Percentiles rank a stretch among this genome's conserved stretches.
Conservation (phyloP, 2,329 filamentous ascomycete species). For the Parafenestella ontariensis region DNA sequence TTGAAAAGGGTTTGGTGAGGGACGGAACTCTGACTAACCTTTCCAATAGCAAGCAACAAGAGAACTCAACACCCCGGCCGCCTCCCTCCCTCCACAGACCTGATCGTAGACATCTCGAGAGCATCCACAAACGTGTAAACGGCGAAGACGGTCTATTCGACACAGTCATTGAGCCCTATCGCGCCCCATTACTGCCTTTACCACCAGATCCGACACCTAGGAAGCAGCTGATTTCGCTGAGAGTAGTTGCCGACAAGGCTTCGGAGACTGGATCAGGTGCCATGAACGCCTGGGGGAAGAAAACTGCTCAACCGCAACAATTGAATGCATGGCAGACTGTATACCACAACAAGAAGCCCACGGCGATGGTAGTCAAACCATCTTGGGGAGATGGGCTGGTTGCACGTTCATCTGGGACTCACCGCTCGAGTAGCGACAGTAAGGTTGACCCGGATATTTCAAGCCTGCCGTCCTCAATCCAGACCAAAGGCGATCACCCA, state of each 20-base stretch:
- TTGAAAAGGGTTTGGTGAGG: too few relatives aligned
- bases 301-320: background rate
- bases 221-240: constrained; percentile 12
- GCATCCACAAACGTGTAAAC: constrained; percentile 21
- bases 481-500: background rate
- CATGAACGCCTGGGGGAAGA: background rate
- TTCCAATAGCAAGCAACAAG: constrained; percentile 4
- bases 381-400: constrained; percentile 1
- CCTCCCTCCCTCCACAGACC: constrained; percentile 2
- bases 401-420: background rate
- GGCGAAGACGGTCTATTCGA: constrained; percentile 23
- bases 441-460: background rate
- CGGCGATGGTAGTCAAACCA: constrained; percentile 2
- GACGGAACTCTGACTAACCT: background rate
- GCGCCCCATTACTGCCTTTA: constrained; percentile 16
- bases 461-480: background rate
- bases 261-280: background rate
- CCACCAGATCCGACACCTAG: constrained; percentile 1
- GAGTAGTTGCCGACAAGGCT: constrained; percentile 9
- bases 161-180: constrained; percentile 21
- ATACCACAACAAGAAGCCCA: background rate
- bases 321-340: constrained; percentile 3
- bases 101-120: constrained; percentile 31
- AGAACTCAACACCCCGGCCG: background rate
- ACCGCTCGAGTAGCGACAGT: background rate